Percentiles rank a stretch among this genome's conserved stretches.
Evolutionary conservation across 495 filamentous ascomycete genomes (phyloP).

Genomic region (Podospora conica): DNA sequence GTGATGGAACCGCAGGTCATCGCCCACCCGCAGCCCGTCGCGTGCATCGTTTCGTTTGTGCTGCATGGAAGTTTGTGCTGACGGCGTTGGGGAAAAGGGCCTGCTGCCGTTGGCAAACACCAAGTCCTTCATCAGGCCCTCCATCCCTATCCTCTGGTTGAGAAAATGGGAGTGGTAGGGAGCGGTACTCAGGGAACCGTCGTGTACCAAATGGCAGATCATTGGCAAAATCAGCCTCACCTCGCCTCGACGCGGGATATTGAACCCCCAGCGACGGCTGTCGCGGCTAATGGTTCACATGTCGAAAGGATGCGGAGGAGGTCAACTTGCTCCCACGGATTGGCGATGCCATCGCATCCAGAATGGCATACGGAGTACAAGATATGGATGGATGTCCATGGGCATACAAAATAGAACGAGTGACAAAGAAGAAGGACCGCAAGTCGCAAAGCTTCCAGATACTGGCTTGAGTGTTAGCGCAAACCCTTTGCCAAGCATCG

Average conservation of each 20-base stretch:
- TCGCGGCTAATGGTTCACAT: not conserved
- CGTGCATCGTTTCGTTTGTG: slow-evolving; percentile 1
- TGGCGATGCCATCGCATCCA: not conserved
- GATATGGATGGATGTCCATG: too few relatives aligned
- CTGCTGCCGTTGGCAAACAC: not conserved
- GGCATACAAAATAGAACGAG: too few relatives aligned
- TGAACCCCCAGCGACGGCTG: not conserved
- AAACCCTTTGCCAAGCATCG: too few relatives aligned
- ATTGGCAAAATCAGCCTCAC: slow-evolving; percentile 9
- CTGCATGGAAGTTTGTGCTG: not conserved
- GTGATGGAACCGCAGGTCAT: slow-evolving; percentile 5
- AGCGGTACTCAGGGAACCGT: not conserved
- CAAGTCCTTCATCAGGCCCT: not conserved
- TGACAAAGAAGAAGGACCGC: not conserved
- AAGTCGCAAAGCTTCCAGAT: not conserved
- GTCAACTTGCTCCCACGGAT: not conserved
- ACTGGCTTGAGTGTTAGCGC: too few relatives aligned
- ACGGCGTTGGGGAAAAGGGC: not conserved
- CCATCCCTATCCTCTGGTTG: not conserved
- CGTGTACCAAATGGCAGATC: not conserved
- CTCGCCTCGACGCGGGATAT: not conserved
- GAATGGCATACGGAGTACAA: too few relatives aligned
- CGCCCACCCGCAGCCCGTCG: slow-evolving; percentile 1
- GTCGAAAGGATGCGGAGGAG: not conserved
- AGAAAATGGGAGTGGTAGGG: not conserved